A percentile compares a stretch with the other conserved stretches of the same genome.
phyloP scores from a whole-genome alignment of 1,284 basidiomycete species.

The Xanthoconium separans region DNA sequence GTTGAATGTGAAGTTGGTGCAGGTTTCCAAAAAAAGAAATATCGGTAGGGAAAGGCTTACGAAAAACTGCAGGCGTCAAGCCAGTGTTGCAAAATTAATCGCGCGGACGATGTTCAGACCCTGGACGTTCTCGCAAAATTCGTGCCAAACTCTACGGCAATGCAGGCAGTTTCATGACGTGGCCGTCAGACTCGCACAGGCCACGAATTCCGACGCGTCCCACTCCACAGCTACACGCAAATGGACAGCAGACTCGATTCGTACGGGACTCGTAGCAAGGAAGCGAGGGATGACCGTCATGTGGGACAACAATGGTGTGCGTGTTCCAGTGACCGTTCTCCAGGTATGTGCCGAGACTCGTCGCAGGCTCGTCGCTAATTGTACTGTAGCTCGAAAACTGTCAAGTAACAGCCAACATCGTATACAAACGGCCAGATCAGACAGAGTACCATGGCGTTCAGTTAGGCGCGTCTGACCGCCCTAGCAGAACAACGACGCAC shows the following conservation, averaged over 20 bases:
- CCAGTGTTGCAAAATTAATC: conserved; percentile 2
- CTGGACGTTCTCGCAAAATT: conserved; percentile 40
- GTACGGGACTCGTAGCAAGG: conserved; percentile 92
- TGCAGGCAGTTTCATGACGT: conserved; percentile 42
- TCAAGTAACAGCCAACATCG: conserved; percentile 79
- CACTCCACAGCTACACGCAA: conserved; percentile 37
- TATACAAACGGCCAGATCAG: conserved; percentile 59
- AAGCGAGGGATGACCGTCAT: conserved; percentile 96
- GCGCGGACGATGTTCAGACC: conserved; percentile 48
- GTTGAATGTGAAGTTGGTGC: no score
- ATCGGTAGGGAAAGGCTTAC: not conserved
- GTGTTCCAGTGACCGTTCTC: conserved; percentile 91
- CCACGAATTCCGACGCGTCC: conserved; percentile 30
- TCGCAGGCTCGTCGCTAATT: conserved; percentile 9
- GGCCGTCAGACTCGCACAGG: conserved; percentile 32
- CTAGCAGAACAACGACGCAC: conserved; percentile 63
- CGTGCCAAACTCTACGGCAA: conserved; percentile 36
- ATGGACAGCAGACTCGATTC: conserved; percentile 87
- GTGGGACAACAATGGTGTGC: conserved; percentile 88
- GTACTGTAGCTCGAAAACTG: conserved; percentile 71
- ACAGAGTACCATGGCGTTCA: conserved; percentile 85
- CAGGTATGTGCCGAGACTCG: conserved; percentile 60
- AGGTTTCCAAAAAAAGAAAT: conserved; percentile 19
- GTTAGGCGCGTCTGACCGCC: conserved; percentile 75
- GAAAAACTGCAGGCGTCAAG: not conserved